Base-by-base conservation (phyloP, 306 rosid genomes). In the Castanopsis chinensis region DNA sequence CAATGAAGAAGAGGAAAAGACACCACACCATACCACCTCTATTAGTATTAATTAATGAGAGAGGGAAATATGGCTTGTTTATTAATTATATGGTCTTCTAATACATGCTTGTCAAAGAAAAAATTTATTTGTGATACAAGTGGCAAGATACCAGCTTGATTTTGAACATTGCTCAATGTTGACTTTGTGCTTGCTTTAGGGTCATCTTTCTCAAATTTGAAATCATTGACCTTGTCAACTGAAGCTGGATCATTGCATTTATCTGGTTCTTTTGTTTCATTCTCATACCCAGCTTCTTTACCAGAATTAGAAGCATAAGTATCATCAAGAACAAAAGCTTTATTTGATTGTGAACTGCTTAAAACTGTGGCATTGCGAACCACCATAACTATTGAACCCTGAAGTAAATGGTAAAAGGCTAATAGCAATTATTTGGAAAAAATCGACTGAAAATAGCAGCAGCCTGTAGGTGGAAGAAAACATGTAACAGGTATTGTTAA, bases 271-370 rank as follows among this genome's bases (percentile, higher is more conserved):
- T 11, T 67, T 37, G 56, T 59, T 28, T 82, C 79, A 60, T 83
- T 83, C 61, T 73, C 83, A 81, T 20, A 30, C 61, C 65, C 76
- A 84, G 60, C 3, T 59, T 37, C 78, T 71, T 84, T 77, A 52
- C 71, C 75, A 33, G 82, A 73, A 73, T 64, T 74, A 25, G 78
- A 78, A 35, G 77, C 82, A 80, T 73, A 77, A 72, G 75, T 75
- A 53, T 76, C 88, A 54, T 74, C 71, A 69, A n/a, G 25, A 35
- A 5, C 59, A 33, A 53, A n/a, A 69, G 79, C 65, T 35, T 77
- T 82, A 49, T 51, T 28, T 15, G 80, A 59, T 67, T 81, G 71
- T 32, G 57, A 81, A 74, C 74, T 28, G 63, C 53, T 78, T 53
- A 79, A 71, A 57, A 72, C 35, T 32, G 3, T 27, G 70, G 77